Evolutionary conservation across 2,329 filamentous ascomycete species (phyloP).

Genomic region (Colletotrichum sp.): DNA sequence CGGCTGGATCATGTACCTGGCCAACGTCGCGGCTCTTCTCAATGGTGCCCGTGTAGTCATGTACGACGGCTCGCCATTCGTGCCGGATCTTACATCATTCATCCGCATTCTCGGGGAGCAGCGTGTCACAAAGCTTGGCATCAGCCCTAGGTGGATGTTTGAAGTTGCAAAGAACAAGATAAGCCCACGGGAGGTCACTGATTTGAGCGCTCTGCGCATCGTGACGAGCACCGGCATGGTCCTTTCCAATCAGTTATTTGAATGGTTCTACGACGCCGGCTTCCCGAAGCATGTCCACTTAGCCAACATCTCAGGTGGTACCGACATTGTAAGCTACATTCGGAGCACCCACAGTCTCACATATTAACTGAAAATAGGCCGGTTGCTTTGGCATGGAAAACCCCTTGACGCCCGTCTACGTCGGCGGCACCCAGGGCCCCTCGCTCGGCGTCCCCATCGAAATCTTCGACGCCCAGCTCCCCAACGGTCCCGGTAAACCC

Average conservation of each 20-base stretch:
- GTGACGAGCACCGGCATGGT: constrained; percentile 85
- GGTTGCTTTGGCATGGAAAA: constrained; percentile 70
- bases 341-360: too few species aligned
- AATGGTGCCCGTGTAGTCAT: constrained; percentile 67
- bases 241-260: constrained; percentile 75
- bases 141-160: constrained; percentile 77
- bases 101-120: constrained; percentile 67
- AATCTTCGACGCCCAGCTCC: constrained; percentile 68
- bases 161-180: constrained; percentile 72
- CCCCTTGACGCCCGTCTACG: constrained; percentile 69
- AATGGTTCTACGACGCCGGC: constrained; percentile 76
- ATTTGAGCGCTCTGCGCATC: constrained; percentile 64
- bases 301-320: constrained; percentile 77
- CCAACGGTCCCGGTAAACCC: constrained; percentile 45
- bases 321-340: constrained; percentile 65
- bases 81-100: constrained; percentile 69
- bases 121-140: constrained; percentile 74
- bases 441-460: constrained; percentile 55
- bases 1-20: constrained; percentile 89
- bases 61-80: constrained; percentile 86
- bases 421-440: constrained; percentile 57
- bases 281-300: constrained; percentile 74
- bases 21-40: constrained; percentile 62
- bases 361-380: constrained; percentile 39
- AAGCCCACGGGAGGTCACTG: constrained; percentile 63